Conservation (phyloP, 1,284 basidiomycete species). For the Ganoderma lingzhi region DNA sequence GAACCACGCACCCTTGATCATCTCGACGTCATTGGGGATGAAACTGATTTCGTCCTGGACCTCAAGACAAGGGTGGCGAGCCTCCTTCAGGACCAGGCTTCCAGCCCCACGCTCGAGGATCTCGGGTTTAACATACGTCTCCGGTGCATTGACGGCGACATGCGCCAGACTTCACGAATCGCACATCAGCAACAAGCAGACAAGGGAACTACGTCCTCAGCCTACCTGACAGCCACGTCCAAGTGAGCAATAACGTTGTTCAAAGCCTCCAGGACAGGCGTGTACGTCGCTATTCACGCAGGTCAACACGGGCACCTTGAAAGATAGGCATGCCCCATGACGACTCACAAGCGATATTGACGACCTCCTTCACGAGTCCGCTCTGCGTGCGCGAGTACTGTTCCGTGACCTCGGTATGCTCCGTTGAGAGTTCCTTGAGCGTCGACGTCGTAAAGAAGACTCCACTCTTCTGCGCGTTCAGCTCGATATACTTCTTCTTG, state of each 20-base stretch:
- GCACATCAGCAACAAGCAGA: constrained; percentile 1
- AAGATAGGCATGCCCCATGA: constrained; percentile 7
- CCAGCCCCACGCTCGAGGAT: constrained; percentile 79
- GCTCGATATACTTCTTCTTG: constrained; percentile 83
- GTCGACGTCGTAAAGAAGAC: constrained; percentile 90
- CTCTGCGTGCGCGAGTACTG: constrained; percentile 83
- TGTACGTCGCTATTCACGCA: constrained; percentile 79
- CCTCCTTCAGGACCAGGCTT: constrained; percentile 80
- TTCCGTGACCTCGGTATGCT: constrained; percentile 77
- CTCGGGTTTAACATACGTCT: constrained; percentile 87
- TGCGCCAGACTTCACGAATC: constrained; percentile 81
- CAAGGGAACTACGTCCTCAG: constrained; percentile 23
- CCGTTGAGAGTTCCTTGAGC: constrained; percentile 78
- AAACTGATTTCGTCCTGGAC: constrained; percentile 96
- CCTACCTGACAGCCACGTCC: constrained; percentile 89
- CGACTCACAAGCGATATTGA: constrained; percentile 86
- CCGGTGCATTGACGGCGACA: constrained; percentile 87
- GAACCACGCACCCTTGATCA: constrained; percentile 72
- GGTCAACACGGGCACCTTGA: neutral
- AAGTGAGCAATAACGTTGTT: constrained; percentile 90
- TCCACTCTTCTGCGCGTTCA: constrained; percentile 89
- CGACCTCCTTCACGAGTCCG: constrained; percentile 91
- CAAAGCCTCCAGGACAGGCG: constrained; percentile 89
- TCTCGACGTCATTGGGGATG: constrained; percentile 94
- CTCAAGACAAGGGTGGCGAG: constrained; percentile 96